Conservation (phyloP, 768 basidiomycete genomes). For the Collybiopsis confluens region DNA sequence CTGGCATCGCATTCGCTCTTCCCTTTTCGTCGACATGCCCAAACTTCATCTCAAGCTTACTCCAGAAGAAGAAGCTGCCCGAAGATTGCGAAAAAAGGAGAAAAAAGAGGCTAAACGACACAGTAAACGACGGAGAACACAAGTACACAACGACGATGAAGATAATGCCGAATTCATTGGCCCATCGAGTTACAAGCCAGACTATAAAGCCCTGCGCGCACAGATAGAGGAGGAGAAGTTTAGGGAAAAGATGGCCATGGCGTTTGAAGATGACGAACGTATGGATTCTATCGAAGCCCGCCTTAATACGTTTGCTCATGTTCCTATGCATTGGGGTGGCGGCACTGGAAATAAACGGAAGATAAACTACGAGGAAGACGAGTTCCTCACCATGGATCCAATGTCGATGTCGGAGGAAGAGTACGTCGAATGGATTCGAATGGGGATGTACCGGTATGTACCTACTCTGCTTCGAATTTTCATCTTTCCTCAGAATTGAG, state of each 20-base stretch:
- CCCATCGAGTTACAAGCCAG: slow-evolving; percentile 25
- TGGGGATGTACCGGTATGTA: slow-evolving; percentile 81
- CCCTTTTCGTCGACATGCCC: too few relatives aligned
- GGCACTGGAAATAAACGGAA: neutral
- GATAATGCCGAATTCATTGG: slow-evolving; percentile 16
- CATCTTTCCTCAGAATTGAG: slow-evolving; percentile 6
- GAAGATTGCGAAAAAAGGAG: slow-evolving; percentile 32
- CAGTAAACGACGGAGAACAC: slow-evolving; percentile 15
- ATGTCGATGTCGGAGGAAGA: slow-evolving; percentile 76
- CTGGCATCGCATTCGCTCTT: too few relatives aligned
- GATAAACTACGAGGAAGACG: slow-evolving; percentile 26
- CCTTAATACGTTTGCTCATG: slow-evolving; percentile 65
- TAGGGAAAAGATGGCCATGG: slow-evolving; percentile 68
- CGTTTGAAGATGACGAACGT: slow-evolving; percentile 69
- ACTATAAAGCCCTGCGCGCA: slow-evolving; percentile 45
- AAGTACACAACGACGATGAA: slow-evolving; percentile 43
- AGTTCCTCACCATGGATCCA: slow-evolving; percentile 36
- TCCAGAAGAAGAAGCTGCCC: slow-evolving; percentile 52
- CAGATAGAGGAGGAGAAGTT: slow-evolving; percentile 65
- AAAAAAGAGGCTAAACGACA: slow-evolving; percentile 30
- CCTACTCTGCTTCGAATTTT: neutral
- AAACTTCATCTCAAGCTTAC: slow-evolving; percentile 64
- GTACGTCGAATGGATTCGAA: slow-evolving; percentile 82
- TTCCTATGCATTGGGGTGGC: slow-evolving; percentile 40
- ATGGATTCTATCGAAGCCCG: slow-evolving; percentile 58